These are phyloP conservation scores for Geosmithia putterillii DNA, from an alignment of 2,329 filamentous ascomycete species.

Conservation along the genomic window DNA sequence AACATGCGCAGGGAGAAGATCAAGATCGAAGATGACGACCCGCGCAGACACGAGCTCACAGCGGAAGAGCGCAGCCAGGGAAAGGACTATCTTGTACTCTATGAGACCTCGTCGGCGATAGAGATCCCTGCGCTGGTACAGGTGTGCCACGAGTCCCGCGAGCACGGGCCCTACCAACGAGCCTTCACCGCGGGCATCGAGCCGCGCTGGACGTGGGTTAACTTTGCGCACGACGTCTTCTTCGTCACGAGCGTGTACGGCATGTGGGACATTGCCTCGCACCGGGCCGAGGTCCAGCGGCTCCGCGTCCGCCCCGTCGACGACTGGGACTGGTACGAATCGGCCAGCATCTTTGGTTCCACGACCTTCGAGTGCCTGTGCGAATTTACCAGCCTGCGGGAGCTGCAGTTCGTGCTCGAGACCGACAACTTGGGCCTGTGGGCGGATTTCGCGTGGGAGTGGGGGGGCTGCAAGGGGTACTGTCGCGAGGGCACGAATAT, in stretches of 20 bases:
- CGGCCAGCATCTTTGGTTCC: constrained; percentile 1
- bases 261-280: constrained; percentile 1
- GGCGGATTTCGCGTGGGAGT: neutral
- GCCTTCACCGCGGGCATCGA: constrained; percentile 4
- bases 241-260: constrained; percentile 2
- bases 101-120: constrained; percentile 2
- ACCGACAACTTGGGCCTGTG: constrained; percentile 2
- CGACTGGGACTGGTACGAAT: constrained; percentile 3
- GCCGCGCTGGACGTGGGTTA: constrained; percentile 5
- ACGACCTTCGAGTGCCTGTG: constrained; percentile 1
- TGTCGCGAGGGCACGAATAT: constrained; percentile 1
- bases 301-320: constrained; percentile 4
- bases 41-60: too few relatives aligned
- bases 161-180: constrained; percentile 2
- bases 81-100: constrained; percentile 3
- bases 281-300: constrained; percentile 3
- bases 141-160: constrained; percentile 3
- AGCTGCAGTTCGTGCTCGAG: constrained; percentile 3
- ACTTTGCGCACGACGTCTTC: constrained; percentile 5
- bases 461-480: neutral
- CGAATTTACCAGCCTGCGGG: constrained; percentile 2
- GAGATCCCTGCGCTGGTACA: constrained; percentile 2
- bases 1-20: constrained; percentile 1
- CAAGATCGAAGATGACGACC: neutral
- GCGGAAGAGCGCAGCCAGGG: constrained; percentile 1